phyloP scores from a whole-genome alignment of 169 alveolate genomes.

The Cryptosporidium meleagridis region DNA sequence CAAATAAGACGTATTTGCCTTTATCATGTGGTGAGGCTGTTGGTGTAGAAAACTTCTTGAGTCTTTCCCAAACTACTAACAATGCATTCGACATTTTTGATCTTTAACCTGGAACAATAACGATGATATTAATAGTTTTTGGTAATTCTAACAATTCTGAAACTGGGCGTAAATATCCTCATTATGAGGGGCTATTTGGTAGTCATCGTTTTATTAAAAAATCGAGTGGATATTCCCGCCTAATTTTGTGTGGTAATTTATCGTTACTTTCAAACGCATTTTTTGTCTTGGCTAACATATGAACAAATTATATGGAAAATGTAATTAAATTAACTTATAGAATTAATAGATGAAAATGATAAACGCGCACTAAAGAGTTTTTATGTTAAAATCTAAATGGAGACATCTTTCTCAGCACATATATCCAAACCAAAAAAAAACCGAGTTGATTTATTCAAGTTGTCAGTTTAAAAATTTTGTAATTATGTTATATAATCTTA shows the following conservation, averaged over 20 bases:
- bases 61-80: conserved; percentile 36
- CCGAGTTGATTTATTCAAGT: neutral
- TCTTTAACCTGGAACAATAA: neutral
- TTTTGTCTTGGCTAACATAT: neutral
- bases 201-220: neutral
- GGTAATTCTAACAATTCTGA: neutral
- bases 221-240: conserved; percentile 2
- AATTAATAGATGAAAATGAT: neutral
- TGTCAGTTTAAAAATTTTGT: neutral
- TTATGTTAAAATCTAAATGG: neutral
- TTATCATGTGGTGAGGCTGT: conserved; percentile 22
- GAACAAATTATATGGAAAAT: neutral
- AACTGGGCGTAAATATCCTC: neutral
- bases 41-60: conserved; percentile 47
- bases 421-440: neutral
- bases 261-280: neutral
- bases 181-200: neutral
- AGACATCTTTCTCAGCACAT: conserved; percentile 13
- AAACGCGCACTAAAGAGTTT: neutral
- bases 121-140: neutral
- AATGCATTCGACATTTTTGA: conserved; percentile 26
- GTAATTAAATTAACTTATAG: no score
- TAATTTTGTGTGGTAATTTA: neutral
- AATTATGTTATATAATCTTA: neutral
- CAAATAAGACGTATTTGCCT: conserved; percentile 76